Evolutionary conservation across 805 yeast genomes (phyloP).

Genomic region (Sungouiozyma ichnusensis): DNA sequence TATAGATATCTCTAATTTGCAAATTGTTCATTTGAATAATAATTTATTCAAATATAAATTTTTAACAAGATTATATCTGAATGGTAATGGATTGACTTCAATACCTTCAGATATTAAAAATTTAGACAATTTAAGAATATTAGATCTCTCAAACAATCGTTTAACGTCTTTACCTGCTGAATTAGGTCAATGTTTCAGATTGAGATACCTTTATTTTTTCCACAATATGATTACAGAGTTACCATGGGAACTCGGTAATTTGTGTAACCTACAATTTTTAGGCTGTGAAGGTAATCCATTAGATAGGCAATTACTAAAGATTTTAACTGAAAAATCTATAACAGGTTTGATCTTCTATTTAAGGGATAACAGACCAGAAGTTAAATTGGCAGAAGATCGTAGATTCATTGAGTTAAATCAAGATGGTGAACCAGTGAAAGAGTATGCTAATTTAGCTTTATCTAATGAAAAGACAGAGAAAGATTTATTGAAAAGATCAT

Average conservation of each 20-base stretch:
- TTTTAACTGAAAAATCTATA: constrained; percentile 74
- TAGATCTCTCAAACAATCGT: constrained; percentile 76
- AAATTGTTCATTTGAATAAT: constrained; percentile 58
- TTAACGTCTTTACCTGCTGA: constrained; percentile 70
- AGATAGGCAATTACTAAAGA: constrained; percentile 50
- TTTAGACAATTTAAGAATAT: constrained; percentile 62
- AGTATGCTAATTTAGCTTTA: constrained; percentile 15
- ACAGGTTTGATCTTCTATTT: constrained; percentile 69
- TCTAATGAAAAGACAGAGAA: constrained; percentile 16
- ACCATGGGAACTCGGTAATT: constrained; percentile 78
- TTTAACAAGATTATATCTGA: constrained; percentile 74
- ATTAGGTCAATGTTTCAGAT: constrained; percentile 69
- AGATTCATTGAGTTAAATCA: constrained; percentile 73
- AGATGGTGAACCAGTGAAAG: constrained; percentile 49
- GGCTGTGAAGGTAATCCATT: constrained; percentile 93
- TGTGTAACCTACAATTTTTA: constrained; percentile 72
- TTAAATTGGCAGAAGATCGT: constrained; percentile 60
- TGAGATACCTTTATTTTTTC: constrained; percentile 75
- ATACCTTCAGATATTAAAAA: constrained; percentile 61
- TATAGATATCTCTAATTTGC: constrained; percentile 84
- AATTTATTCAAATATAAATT: constrained; percentile 73
- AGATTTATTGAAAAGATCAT: constrained; percentile 31
- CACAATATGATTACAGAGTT: constrained; percentile 70
- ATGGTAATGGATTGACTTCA: constrained; percentile 65
- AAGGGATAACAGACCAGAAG: constrained; percentile 71